Conservation (phyloP, 495 filamentous ascomycete species). For the Penicillium odoratum region DNA sequence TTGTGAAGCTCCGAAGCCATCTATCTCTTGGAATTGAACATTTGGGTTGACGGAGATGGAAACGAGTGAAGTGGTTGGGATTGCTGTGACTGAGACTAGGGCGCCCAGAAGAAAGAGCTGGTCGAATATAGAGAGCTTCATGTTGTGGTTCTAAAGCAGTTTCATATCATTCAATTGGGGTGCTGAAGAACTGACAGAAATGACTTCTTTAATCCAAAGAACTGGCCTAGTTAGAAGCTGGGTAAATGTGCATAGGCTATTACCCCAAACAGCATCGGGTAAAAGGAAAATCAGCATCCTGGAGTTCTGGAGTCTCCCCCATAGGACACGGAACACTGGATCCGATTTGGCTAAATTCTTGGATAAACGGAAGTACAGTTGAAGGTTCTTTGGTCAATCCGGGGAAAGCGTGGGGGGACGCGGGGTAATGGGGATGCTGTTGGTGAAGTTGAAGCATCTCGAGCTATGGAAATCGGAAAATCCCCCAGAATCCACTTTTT, state of each 20-base stretch:
- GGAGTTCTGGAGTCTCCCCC: too few species aligned
- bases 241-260: not conserved
- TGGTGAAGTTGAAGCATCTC: not conserved
- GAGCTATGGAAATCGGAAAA: too few species aligned
- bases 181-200: not conserved
- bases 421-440: not conserved
- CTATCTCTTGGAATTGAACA: constrained; percentile 38
- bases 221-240: not conserved
- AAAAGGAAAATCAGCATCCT: not conserved
- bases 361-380: not conserved
- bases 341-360: not conserved
- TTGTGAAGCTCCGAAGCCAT: constrained; percentile 52
- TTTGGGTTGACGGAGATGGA: constrained; percentile 33
- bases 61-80: not conserved
- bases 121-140: not conserved
- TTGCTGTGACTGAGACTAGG: not conserved
- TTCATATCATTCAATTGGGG: not conserved
- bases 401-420: not conserved
- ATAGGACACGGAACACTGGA: too few species aligned
- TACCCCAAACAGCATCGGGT: not conserved
- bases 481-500: not conserved
- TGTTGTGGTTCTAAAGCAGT: not conserved
- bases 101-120: not conserved
- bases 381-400: not conserved
- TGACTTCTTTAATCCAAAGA: not conserved